phyloP scores from a whole-genome alignment of 129 eudicot genomes.

The Arctium lappa region DNA sequence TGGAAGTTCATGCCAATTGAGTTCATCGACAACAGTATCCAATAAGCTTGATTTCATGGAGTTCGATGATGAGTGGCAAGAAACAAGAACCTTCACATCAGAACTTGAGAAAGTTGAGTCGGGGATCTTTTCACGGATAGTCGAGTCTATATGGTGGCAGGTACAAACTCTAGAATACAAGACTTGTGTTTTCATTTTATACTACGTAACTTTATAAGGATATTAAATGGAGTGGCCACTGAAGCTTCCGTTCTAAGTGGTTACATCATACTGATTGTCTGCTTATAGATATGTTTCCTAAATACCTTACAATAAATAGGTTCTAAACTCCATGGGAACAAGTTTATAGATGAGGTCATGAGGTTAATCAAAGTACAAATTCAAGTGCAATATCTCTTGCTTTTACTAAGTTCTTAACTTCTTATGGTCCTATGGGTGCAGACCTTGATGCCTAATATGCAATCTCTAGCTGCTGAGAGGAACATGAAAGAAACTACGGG shows the following conservation, averaged over 20 bases:
- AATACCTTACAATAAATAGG: neutral
- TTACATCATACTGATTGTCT: too few relatives aligned
- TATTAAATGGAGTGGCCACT: too few relatives aligned
- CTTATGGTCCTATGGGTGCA: constrained; percentile 31
- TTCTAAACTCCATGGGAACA: neutral
- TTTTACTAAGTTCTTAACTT: neutral
- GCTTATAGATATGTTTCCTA: neutral
- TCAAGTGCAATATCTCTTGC: neutral
- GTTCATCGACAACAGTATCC: constrained; percentile 32
- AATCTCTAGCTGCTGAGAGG: constrained; percentile 40
- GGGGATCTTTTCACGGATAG: constrained; percentile 72
- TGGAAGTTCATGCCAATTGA: constrained; percentile 49
- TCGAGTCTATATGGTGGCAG: constrained; percentile 91
- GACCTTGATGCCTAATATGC: constrained; percentile 76
- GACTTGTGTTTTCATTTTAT: neutral
- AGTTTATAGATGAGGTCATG: neutral
- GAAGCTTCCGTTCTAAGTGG: too few relatives aligned
- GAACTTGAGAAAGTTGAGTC: constrained; percentile 84
- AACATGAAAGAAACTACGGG: constrained; percentile 28
- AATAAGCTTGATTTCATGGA: constrained; percentile 36
- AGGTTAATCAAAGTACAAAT: neutral
- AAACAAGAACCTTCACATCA: constrained; percentile 66
- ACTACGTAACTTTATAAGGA: too few relatives aligned
- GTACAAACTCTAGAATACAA: constrained; percentile 26
- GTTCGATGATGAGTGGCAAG: constrained; percentile 66